Evolutionary conservation across 2,329 filamentous ascomycete species (phyloP).

Genomic region (Alternaria triticina): DNA sequence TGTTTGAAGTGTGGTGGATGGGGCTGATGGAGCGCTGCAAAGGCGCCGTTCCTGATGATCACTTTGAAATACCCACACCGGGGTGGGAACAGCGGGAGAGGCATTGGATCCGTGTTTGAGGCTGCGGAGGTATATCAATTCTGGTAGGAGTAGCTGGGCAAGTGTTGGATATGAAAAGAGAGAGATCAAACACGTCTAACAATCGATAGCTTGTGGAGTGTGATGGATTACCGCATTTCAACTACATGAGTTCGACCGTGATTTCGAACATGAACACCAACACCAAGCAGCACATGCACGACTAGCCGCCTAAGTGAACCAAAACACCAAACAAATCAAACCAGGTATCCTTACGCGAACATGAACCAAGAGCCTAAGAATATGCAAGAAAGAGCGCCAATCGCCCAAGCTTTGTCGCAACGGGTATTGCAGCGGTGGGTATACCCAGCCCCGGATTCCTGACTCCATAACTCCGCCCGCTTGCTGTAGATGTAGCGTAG

Average conservation of each 20-base stretch:
- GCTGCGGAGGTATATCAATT: neutral
- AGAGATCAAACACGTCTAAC: neutral
- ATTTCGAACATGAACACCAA: neutral
- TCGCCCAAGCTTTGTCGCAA: neutral
- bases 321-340: neutral
- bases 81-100: neutral
- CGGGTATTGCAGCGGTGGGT: neutral
- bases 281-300: neutral
- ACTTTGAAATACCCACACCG: neutral
- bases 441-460: neutral
- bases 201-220: neutral
- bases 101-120: neutral
- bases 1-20: neutral
- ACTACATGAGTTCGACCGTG: neutral
- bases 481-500: neutral
- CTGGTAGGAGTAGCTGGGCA: neutral
- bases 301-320: neutral
- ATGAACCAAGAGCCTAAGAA: neutral
- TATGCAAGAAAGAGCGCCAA: neutral
- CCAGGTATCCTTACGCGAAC: neutral
- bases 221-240: neutral
- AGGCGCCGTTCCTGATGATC: neutral
- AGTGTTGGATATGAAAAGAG: neutral
- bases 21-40: neutral
- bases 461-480: constrained; percentile 1